These are phyloP conservation scores for Epicoccum sorghinum DNA, from an alignment of 2,329 filamentous ascomycete genomes.

Conservation along the genomic window DNA sequence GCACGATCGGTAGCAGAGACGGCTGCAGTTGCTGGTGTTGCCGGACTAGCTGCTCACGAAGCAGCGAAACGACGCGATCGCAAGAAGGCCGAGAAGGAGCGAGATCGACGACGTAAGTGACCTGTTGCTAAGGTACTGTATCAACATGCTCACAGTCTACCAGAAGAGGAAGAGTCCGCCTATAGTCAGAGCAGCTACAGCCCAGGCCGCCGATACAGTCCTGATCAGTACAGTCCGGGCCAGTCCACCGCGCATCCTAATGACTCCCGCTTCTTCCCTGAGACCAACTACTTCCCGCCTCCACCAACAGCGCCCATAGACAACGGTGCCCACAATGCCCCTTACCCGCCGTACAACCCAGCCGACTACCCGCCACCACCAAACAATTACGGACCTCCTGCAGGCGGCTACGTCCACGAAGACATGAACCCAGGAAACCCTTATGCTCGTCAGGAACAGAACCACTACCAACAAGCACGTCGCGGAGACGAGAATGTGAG, in stretches of 20 bases:
- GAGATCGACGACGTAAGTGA: conserved; percentile 58
- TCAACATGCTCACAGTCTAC: conserved; percentile 24
- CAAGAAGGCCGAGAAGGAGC: conserved; percentile 60
- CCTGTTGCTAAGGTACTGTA: conserved; percentile 6
- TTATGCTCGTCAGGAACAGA: conserved; percentile 32
- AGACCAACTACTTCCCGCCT: conserved; percentile 57
- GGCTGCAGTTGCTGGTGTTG: conserved; percentile 63
- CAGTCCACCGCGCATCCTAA: conserved; percentile 42
- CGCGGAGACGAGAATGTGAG: conserved; percentile 58
- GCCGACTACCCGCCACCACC: conserved; percentile 52
- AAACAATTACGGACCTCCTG: conserved; percentile 32
- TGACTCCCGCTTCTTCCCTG: conserved; percentile 52
- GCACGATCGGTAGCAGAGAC: conserved; percentile 60
- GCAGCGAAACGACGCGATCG: conserved; percentile 62
- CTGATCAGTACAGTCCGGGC: conserved; percentile 28
- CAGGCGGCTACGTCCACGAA: conserved; percentile 34
- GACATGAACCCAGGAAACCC: conserved; percentile 39
- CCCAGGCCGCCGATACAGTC: conserved; percentile 27
- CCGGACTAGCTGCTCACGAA: conserved; percentile 63
- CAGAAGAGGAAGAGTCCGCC: conserved; percentile 45
- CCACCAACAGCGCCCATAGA: conserved; percentile 47
- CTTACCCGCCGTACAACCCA: conserved; percentile 48
- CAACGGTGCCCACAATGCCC: conserved; percentile 29
- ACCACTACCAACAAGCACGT: conserved; percentile 44
- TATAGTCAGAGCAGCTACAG: conserved; percentile 44